Percentiles rank a stretch among this genome's conserved stretches.
phyloP scores from a whole-genome alignment of 139 green algal genomes.

The Chlamydomonas applanata region DNA sequence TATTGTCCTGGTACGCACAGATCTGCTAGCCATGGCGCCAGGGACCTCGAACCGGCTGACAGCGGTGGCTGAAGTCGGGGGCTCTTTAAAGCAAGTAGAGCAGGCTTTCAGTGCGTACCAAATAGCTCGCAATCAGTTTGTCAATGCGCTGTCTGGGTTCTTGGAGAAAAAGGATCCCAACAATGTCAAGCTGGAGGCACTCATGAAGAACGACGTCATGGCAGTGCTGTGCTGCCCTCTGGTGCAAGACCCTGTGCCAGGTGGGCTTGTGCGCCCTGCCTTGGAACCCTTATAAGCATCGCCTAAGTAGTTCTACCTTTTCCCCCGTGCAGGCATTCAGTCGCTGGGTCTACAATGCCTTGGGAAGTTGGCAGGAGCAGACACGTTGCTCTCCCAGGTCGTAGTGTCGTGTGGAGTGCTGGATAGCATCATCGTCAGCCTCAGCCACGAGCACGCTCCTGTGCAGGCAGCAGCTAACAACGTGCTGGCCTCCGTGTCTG shows the following conservation, averaged over 20 bases:
- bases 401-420: constrained; percentile 48
- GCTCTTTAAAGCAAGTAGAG: constrained; percentile 41
- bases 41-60: background rate
- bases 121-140: constrained; percentile 36
- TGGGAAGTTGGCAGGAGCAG: constrained; percentile 24
- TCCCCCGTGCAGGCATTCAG: constrained; percentile 30
- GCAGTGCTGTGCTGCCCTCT: constrained; percentile 43
- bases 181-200: constrained; percentile 36
- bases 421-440: constrained; percentile 29
- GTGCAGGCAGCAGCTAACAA: constrained; percentile 29
- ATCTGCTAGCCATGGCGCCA: no score
- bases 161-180: constrained; percentile 25
- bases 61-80: constrained; percentile 17
- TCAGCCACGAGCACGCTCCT: constrained; percentile 36
- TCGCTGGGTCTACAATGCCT: constrained; percentile 30
- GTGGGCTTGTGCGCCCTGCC: background rate
- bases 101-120: constrained; percentile 42
- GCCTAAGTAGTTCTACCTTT: background rate
- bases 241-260: constrained; percentile 39
- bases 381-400: constrained; percentile 39
- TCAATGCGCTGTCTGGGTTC: constrained; percentile 33
- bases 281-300: background rate
- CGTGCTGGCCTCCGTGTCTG: constrained; percentile 31
- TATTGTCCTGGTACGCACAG: no score
- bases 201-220: constrained; percentile 50